Base-by-base conservation (phyloP, 257 asterid species). In the Phtheirospermum japonicum region DNA sequence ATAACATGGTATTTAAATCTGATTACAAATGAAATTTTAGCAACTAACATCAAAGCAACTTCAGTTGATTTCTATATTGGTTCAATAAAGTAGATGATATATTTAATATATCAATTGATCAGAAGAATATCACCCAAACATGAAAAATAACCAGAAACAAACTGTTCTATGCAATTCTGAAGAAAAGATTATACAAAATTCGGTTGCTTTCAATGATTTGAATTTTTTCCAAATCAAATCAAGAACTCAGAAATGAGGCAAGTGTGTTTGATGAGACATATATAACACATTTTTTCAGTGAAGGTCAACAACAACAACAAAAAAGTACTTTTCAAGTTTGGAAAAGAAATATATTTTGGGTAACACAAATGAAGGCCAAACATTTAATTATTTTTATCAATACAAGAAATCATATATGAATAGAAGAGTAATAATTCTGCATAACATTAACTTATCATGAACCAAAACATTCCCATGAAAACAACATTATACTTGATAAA, bases 381-480 rank as follows among this genome's bases (percentile, higher is more conserved):
- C 40, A 28, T 36, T 34, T 43, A n/a, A 64, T 23, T 69, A 42
- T 43, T 48, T 39, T 53, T 55, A 64, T 31, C 48, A 64, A 50
- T 63, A 17, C 20, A 39, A 64, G 52, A 20, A 59, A 9, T 28
- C 17, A 51, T 33, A 52, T 48, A 59, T 14, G 36, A 67, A 58
- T 8, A 14, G n/a, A 36, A 60, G 42, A 34, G 28, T 14, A 32
- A 65, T 33, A 32, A 43, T 34, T 28, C 54, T 60, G 66, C 37
- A 55, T 18, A 55, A 28, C 14, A 57, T 26, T 30, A 51, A 51
- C 49, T 48, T 12, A 18, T 14, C 53, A 8, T 46, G 23, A 46
- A 52, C 50, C 43, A 31, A 28, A 55, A 36, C n/a, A 12, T 9
- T 12, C 1, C 20, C 34, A 16, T 31, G 28, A n/a, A 42, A 12